Percentiles rank a stretch among this genome's conserved stretches.
Conservation (phyloP, 1,284 basidiomycete species). For the Leccinum ambiguum region DNA sequence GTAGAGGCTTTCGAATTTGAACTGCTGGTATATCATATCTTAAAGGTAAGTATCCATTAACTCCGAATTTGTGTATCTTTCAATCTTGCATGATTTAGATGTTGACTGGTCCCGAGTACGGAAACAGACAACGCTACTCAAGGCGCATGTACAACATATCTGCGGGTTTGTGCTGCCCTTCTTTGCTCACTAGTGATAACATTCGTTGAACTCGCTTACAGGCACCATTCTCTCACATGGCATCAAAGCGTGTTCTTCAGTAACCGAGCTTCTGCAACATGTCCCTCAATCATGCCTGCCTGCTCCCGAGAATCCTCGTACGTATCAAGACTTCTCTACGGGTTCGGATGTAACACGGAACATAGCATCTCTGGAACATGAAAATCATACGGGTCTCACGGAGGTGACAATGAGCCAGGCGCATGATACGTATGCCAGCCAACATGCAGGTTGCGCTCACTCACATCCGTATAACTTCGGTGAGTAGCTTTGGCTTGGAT, state of each 20-base stretch:
- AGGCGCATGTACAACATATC: conserved; percentile 75
- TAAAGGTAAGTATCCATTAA: conserved; percentile 53
- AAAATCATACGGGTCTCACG: conserved; percentile 48
- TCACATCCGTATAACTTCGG: conserved; percentile 69
- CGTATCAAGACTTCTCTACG: conserved; percentile 17
- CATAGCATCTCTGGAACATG: conserved; percentile 59
- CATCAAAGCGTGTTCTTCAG: conserved; percentile 57
- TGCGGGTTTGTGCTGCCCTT: conserved; percentile 49
- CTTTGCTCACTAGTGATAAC: conserved; percentile 1
- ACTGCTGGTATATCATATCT: conserved; percentile 78
- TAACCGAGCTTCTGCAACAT: conserved; percentile 55
- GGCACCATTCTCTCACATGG: conserved; percentile 54
- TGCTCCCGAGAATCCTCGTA: conserved; percentile 56
- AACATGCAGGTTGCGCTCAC: conserved; percentile 59
- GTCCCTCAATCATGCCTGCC: conserved; percentile 52
- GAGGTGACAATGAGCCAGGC: conserved; percentile 64
- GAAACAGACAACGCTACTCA: conserved; percentile 61
- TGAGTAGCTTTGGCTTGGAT: conserved; percentile 33
- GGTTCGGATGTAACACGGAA: conserved; percentile 13
- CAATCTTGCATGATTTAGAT: conserved; percentile 30
- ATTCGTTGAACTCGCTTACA: conserved; percentile 29
- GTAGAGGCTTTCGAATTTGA: conserved; percentile 87
- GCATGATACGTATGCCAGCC: conserved; percentile 60
- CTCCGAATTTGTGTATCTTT: background rate
- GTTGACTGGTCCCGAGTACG: conserved; percentile 44